A percentile compares a stretch with the other conserved stretches of the same genome.
phyloP scores from a whole-genome alignment of 1,139 yeast species.

The Pichia sp. region DNA sequence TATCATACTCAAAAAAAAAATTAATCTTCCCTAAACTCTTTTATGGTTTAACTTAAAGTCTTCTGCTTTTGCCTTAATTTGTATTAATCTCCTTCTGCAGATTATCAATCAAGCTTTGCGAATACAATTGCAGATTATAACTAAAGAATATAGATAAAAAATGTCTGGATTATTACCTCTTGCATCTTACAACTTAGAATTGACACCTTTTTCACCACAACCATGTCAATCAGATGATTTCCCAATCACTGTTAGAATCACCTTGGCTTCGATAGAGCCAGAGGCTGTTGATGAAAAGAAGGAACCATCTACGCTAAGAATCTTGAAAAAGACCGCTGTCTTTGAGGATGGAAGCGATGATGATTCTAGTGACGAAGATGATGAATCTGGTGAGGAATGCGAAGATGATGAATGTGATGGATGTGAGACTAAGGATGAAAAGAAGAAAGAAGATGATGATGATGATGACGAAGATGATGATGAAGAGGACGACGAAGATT shows the following conservation, averaged over 20 bases:
- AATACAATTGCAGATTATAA: neutral
- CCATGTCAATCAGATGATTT: slow-evolving; percentile 82
- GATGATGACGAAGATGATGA: slow-evolving; percentile 49
- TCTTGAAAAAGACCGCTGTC: slow-evolving; percentile 65
- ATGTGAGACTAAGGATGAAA: neutral
- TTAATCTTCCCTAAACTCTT: neutral
- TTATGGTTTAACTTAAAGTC: neutral
- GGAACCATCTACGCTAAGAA: slow-evolving; percentile 83
- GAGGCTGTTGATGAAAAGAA: slow-evolving; percentile 73
- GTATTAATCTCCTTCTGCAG: too few relatives aligned
- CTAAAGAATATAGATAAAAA: slow-evolving; percentile 9
- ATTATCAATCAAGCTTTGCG: too few relatives aligned
- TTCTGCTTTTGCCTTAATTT: neutral
- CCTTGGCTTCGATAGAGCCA: slow-evolving; percentile 95
- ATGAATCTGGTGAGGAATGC: slow-evolving; percentile 5
- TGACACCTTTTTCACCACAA: slow-evolving; percentile 79
- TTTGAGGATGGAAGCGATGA: slow-evolving; percentile 46
- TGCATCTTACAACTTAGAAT: slow-evolving; percentile 79
- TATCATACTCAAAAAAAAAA: neutral
- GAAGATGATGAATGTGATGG: neutral
- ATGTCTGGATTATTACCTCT: slow-evolving; percentile 76
- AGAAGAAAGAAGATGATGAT: slow-evolving; percentile 36
- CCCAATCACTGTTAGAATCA: slow-evolving; percentile 85
- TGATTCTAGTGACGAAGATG: slow-evolving; percentile 40
- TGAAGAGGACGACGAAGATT: slow-evolving; percentile 55